phyloP scores from a whole-genome alignment of 2,329 filamentous ascomycete species.

The Stachybotrys elegans region DNA sequence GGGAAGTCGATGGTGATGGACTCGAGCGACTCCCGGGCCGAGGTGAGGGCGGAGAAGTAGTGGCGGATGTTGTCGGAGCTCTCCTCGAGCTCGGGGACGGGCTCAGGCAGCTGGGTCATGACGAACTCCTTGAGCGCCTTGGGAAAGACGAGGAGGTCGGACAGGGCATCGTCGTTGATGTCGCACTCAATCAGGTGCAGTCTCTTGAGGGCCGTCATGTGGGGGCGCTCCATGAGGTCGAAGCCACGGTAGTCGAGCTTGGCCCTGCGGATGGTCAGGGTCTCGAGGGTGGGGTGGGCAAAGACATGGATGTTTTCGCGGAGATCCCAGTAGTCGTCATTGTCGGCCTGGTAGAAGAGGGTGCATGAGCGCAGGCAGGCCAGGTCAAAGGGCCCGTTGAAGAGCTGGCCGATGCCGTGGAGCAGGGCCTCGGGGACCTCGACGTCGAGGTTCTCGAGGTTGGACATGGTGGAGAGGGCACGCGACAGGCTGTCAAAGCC shows the following conservation, averaged over 20 bases:
- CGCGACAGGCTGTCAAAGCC: slow-evolving; percentile 39
- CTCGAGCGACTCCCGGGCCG: slow-evolving; percentile 36
- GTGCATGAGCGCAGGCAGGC: slow-evolving; percentile 41
- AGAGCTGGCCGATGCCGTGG: slow-evolving; percentile 41
- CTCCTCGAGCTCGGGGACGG: slow-evolving; percentile 37
- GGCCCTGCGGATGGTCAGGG: slow-evolving; percentile 37
- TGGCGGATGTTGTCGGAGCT: slow-evolving; percentile 41
- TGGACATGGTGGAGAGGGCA: slow-evolving; percentile 44
- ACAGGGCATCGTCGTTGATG: slow-evolving; percentile 38
- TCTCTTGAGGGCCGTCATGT: slow-evolving; percentile 37
- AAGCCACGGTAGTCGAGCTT: slow-evolving; percentile 42
- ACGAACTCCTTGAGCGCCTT: slow-evolving; percentile 40
- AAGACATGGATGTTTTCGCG: slow-evolving; percentile 49
- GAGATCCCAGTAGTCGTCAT: slow-evolving; percentile 43
- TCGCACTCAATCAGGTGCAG: slow-evolving; percentile 45
- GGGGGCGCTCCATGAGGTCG: slow-evolving; percentile 41
- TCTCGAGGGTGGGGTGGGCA: slow-evolving; percentile 42
- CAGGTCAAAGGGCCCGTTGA: slow-evolving; percentile 46
- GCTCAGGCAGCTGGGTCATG: slow-evolving; percentile 37
- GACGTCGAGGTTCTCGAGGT: slow-evolving; percentile 41
- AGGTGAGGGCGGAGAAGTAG: slow-evolving; percentile 38
- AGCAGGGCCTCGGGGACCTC: slow-evolving; percentile 37
- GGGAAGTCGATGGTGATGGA: slow-evolving; percentile 40
- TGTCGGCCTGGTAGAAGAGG: slow-evolving; percentile 40
- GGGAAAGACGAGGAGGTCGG: slow-evolving; percentile 35